A percentile compares a stretch with the other conserved stretches of the same genome.
These are phyloP conservation scores for Scleroderma citrinum DNA, from an alignment of 768 basidiomycete genomes.

Conservation along the genomic window DNA sequence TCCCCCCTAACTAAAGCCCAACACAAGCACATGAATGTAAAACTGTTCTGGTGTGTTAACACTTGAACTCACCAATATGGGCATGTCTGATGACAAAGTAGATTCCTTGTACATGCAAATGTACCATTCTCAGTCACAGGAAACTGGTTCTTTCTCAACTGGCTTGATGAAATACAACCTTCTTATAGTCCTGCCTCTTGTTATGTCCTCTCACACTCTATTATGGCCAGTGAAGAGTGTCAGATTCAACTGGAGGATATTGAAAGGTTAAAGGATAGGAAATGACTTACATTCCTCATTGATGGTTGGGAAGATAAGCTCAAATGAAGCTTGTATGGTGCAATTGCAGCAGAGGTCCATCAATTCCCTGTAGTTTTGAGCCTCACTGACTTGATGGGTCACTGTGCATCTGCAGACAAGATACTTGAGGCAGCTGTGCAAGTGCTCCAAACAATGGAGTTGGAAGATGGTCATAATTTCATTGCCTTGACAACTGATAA, in stretches of 20 bases:
- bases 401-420: slow-evolving; percentile 17
- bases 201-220: slow-evolving; percentile 18
- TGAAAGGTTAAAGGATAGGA: slow-evolving; percentile 6
- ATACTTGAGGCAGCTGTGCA: slow-evolving; percentile 12
- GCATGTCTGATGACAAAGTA: too few species aligned
- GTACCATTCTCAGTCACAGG: slow-evolving; percentile 16
- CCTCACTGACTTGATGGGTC: slow-evolving; percentile 10
- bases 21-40: neutral
- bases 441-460: slow-evolving; percentile 16
- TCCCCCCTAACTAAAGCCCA: neutral
- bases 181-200: slow-evolving; percentile 18
- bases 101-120: slow-evolving; percentile 21
- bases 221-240: slow-evolving; percentile 19
- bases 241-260: slow-evolving; percentile 16
- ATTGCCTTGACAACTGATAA: slow-evolving; percentile 28
- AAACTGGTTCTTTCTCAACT: slow-evolving; percentile 18
- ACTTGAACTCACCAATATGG: neutral
- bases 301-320: slow-evolving; percentile 30
- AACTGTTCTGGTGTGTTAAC: neutral
- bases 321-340: slow-evolving; percentile 20
- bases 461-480: slow-evolving; percentile 13
- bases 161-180: slow-evolving; percentile 18
- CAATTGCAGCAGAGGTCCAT: slow-evolving; percentile 16
- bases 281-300: slow-evolving; percentile 23
- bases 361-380: slow-evolving; percentile 17